Conservation (phyloP, 129 eudicot genomes). For the Dittrichia graveolens region DNA sequence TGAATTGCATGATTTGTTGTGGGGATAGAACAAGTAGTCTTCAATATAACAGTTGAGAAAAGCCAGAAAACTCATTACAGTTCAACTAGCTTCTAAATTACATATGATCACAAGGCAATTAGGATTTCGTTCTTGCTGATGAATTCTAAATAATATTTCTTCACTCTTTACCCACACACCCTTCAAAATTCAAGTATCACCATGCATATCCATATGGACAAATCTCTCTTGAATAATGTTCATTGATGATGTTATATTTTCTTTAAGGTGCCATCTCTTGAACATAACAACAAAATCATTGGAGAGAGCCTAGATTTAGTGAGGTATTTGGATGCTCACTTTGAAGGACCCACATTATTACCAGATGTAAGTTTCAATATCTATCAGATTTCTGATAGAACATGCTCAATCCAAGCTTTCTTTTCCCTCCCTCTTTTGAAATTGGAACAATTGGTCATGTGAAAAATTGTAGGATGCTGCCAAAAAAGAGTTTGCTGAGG, state of each 20-base stretch:
- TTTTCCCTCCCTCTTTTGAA: neutral
- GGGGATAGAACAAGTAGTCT: too few species aligned
- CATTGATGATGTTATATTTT: neutral
- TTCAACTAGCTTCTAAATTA: too few species aligned
- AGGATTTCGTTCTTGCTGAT: too few species aligned
- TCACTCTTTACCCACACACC: too few species aligned
- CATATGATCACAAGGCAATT: too few species aligned
- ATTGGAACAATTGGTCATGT: slow-evolving; percentile 1
- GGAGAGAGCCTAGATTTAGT: slow-evolving; percentile 88
- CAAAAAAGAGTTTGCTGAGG: slow-evolving; percentile 67
- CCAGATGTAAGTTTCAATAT: slow-evolving; percentile 63
- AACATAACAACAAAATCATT: slow-evolving; percentile 71
- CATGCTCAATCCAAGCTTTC: too few species aligned
- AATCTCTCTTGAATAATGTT: neutral
- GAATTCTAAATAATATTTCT: too few species aligned
- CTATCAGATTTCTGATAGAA: neutral
- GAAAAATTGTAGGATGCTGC: slow-evolving; percentile 49
- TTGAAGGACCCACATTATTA: slow-evolving; percentile 70
- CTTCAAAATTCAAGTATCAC: neutral
- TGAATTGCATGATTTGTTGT: too few species aligned
- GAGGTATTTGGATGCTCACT: slow-evolving; percentile 69
- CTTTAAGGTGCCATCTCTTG: slow-evolving; percentile 82
- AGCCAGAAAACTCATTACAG: too few species aligned
- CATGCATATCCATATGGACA: neutral
- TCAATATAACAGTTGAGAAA: too few species aligned